Conservation (phyloP, 208 protist species). For the Acanthamoeba royreba region DNA sequence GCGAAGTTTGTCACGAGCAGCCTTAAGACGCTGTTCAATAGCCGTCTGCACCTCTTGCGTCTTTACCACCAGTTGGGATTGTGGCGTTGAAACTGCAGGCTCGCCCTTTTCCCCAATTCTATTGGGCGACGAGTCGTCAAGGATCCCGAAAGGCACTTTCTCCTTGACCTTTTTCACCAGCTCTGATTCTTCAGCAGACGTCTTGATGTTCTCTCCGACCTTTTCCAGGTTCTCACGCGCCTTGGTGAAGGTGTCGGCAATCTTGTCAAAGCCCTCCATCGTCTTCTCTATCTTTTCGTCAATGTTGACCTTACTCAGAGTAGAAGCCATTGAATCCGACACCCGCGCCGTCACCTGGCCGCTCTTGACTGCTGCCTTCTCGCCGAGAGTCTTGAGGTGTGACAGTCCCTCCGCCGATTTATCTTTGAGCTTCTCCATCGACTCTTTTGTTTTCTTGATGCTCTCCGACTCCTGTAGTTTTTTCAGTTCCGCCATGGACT, state of each 20-base stretch:
- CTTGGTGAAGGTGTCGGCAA: neutral
- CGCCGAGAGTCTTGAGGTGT: neutral
- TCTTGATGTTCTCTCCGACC: neutral
- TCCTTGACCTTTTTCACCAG: neutral
- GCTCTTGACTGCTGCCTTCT: neutral
- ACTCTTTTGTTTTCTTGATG: slow-evolving; percentile 23
- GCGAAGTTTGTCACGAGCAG: neutral
- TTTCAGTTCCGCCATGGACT: neutral
- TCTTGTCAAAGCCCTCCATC: neutral
- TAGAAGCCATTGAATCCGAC: neutral
- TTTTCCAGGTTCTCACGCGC: neutral
- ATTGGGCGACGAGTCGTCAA: neutral
- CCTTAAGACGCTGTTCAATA: neutral
- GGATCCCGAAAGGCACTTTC: neutral
- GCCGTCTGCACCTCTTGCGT: neutral
- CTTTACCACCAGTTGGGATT: neutral
- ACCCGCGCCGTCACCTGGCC: neutral
- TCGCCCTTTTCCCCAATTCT: neutral
- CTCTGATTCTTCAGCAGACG: neutral
- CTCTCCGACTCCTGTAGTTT: neutral
- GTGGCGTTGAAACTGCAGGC: neutral
- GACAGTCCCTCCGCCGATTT: neutral
- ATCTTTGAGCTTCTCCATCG: neutral
- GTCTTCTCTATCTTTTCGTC: neutral
- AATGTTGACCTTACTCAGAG: neutral